Evolutionary conservation across 257 asterid species (phyloP).

Genomic region (Ballota nigra): DNA sequence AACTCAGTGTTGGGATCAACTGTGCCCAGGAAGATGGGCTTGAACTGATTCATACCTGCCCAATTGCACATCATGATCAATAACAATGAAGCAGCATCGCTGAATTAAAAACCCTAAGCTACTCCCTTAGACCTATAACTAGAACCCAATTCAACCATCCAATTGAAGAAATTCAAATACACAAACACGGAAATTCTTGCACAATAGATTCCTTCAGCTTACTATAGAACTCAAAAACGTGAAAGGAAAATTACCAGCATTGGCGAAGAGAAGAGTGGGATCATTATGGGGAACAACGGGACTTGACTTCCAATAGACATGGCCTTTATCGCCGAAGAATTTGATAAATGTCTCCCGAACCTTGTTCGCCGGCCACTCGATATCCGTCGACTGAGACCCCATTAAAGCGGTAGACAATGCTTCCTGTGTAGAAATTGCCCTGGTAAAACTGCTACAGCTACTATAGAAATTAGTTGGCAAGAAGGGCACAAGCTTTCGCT

Average conservation of each 20-base stretch:
- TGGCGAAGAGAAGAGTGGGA: slow-evolving; percentile 89
- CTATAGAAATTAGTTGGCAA: slow-evolving; percentile 10
- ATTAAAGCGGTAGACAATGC: slow-evolving; percentile 27
- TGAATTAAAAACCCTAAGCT: neutral
- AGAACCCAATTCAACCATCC: neutral
- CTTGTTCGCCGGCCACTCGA: slow-evolving; percentile 76
- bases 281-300: slow-evolving; percentile 95
- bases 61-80: slow-evolving; percentile 15
- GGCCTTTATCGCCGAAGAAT: slow-evolving; percentile 66
- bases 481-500: slow-evolving; percentile 10
- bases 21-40: slow-evolving; percentile 91
- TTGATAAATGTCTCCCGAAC: slow-evolving; percentile 61
- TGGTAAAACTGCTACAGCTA: slow-evolving; percentile 13
- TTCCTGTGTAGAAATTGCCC: slow-evolving; percentile 21
- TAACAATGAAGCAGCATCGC: neutral
- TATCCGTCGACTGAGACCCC: slow-evolving; percentile 56
- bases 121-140: neutral
- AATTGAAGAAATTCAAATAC: neutral
- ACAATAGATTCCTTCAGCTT: neutral
- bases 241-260: slow-evolving; percentile 53
- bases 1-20: slow-evolving; percentile 83
- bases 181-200: neutral
- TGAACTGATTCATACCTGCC: slow-evolving; percentile 96
- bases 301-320: slow-evolving; percentile 67
- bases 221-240: neutral